Evolutionary conservation across 2,329 filamentous ascomycete species (phyloP).

Genomic region (Penicillium sp.): DNA sequence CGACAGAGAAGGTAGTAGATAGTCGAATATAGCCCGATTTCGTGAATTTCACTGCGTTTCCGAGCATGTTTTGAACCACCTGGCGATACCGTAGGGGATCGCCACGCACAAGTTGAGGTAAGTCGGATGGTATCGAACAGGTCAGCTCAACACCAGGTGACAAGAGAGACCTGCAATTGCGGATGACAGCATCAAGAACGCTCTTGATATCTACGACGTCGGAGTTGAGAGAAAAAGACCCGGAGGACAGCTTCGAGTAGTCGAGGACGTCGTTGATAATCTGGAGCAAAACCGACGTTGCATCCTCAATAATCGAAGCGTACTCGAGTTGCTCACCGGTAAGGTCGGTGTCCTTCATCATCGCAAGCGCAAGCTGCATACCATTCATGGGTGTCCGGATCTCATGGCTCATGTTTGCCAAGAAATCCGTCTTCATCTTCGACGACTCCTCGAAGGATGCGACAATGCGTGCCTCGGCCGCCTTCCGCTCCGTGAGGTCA

Average conservation of each 20-base stretch:
- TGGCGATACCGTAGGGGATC: slow-evolving; percentile 59
- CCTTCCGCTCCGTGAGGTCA: slow-evolving; percentile 54
- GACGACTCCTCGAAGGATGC: slow-evolving; percentile 59
- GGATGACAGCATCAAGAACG: slow-evolving; percentile 47
- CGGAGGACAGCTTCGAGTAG: slow-evolving; percentile 59
- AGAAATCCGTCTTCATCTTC: slow-evolving; percentile 58
- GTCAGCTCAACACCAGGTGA: slow-evolving; percentile 47
- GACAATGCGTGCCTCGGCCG: slow-evolving; percentile 54
- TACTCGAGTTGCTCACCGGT: slow-evolving; percentile 54
- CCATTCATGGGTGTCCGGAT: slow-evolving; percentile 63
- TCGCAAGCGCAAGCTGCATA: slow-evolving; percentile 56
- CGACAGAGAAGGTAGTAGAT: slow-evolving; percentile 36
- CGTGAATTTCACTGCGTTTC: slow-evolving; percentile 61
- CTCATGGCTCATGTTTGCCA: slow-evolving; percentile 62
- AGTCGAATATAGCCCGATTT: slow-evolving; percentile 52
- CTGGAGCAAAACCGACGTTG: slow-evolving; percentile 54
- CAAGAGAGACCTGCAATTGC: slow-evolving; percentile 47
- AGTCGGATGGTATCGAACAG: slow-evolving; percentile 39
- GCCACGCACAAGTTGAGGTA: slow-evolving; percentile 51
- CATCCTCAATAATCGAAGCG: slow-evolving; percentile 56
- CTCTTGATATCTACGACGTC: slow-evolving; percentile 49
- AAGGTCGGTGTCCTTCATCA: slow-evolving; percentile 54
- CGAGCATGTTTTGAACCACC: slow-evolving; percentile 58
- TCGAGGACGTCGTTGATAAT: slow-evolving; percentile 65
- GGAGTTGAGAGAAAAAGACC: slow-evolving; percentile 54